A percentile compares a stretch with the other conserved stretches of the same genome.
Conservation (phyloP, 441 rosid species). For the Bruguiera hainesii region DNA sequence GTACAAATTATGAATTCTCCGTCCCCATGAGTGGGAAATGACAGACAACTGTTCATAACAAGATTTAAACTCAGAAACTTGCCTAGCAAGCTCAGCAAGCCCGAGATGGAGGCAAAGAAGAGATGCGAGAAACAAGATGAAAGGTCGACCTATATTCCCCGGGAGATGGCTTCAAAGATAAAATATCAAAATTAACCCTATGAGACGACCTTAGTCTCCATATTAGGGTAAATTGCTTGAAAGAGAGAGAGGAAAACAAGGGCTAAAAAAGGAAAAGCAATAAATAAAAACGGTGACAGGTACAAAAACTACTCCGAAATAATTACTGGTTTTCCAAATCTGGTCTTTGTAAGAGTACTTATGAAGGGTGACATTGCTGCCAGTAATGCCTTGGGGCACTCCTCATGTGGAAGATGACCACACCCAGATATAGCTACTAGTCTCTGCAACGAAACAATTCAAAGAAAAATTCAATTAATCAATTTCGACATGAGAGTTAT, state of each 20-base stretch:
- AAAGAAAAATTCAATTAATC: conserved; percentile 1
- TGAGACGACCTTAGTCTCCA: conserved; percentile 30
- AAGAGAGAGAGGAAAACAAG: background rate
- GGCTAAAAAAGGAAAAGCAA: conserved; percentile 2
- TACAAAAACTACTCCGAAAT: conserved; percentile 31
- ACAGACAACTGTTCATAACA: conserved; percentile 18
- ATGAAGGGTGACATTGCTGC: conserved; percentile 86
- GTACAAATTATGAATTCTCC: conserved; percentile 34
- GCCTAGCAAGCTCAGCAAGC: conserved; percentile 7
- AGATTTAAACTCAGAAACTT: conserved; percentile 14
- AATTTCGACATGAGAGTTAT: background rate
- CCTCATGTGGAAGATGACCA: conserved; percentile 98
- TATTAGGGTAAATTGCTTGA: conserved; percentile 28
- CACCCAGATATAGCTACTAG: conserved; percentile 92
- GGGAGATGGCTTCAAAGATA: conserved; percentile 24
- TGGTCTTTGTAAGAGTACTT: conserved; percentile 48
- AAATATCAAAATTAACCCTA: conserved; percentile 38
- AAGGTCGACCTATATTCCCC: conserved; percentile 33
- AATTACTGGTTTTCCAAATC: conserved; percentile 44
- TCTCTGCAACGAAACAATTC: conserved; percentile 50
- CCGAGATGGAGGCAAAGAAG: conserved; percentile 2
- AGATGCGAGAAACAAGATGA: conserved; percentile 5
- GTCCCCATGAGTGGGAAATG: conserved; percentile 23
- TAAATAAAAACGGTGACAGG: conserved; percentile 28
- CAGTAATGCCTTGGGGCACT: conserved; percentile 89